These are phyloP conservation scores for Nitzschia inconspicua DNA, from an alignment of 108 stramenopile genomes.

Conservation along the genomic window DNA sequence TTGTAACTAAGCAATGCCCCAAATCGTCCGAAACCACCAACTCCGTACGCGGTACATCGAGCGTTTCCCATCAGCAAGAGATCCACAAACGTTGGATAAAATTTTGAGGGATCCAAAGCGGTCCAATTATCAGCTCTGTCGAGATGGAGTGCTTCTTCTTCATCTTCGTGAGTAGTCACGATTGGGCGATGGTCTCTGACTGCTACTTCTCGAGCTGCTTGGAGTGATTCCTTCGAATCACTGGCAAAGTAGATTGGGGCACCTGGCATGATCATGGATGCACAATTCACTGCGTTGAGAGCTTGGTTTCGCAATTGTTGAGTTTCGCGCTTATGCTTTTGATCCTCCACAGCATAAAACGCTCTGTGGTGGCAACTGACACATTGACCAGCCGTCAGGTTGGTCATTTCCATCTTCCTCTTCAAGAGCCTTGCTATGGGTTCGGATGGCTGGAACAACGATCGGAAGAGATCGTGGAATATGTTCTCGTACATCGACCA, in stretches of 20 bases:
- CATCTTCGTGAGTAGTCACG: background rate
- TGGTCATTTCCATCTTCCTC: constrained; percentile 11
- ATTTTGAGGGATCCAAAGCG: constrained; percentile 23
- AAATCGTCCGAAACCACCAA: constrained; percentile 32
- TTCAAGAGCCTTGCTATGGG: constrained; percentile 18
- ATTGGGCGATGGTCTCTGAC: background rate
- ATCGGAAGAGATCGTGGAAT: constrained; percentile 30
- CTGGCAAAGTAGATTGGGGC: constrained; percentile 46
- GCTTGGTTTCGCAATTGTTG: constrained; percentile 9
- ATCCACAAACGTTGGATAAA: constrained; percentile 47
- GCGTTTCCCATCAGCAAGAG: constrained; percentile 36
- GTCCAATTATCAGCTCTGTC: constrained; percentile 17
- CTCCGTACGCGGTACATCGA: constrained; percentile 23
- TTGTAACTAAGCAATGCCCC: constrained; percentile 18
- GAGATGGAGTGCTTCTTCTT: constrained; percentile 38
- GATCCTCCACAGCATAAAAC: constrained; percentile 27
- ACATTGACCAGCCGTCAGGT: constrained; percentile 38
- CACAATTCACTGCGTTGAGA: constrained; percentile 42
- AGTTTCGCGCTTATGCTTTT: background rate
- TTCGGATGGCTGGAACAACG: constrained; percentile 41
- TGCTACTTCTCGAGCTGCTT: constrained; percentile 4
- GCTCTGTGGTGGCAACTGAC: constrained; percentile 40
- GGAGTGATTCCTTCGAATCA: constrained; percentile 25
- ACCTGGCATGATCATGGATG: constrained; percentile 27
- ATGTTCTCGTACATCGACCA: constrained; percentile 13